These are phyloP conservation scores for Ustilago lituana DNA, from an alignment of 1,284 basidiomycete genomes.

Conservation along the genomic window DNA sequence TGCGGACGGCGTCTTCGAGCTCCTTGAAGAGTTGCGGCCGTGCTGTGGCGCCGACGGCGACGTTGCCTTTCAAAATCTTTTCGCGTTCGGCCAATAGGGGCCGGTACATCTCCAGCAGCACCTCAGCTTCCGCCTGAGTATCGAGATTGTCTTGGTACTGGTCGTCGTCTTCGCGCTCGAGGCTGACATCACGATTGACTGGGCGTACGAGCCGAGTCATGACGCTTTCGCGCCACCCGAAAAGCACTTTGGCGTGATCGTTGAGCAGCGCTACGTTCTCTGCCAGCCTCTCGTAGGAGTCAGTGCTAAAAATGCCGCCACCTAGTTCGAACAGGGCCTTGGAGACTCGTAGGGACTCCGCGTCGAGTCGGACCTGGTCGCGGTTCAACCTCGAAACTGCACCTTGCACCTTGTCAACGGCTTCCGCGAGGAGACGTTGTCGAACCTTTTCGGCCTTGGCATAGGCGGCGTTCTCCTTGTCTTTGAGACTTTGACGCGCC, in stretches of 20 bases:
- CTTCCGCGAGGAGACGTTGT: conserved; percentile 50
- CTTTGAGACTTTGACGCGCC: conserved; percentile 35
- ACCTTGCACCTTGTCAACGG: conserved; percentile 44
- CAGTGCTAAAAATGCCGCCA: conserved; percentile 27
- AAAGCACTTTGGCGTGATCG: conserved; percentile 45
- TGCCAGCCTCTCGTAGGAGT: conserved; percentile 8
- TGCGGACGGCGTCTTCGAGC: conserved; percentile 43
- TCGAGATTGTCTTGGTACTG: conserved; percentile 64
- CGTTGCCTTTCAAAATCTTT: conserved; percentile 52
- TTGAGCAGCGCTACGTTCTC: conserved; percentile 34
- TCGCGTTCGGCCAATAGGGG: conserved; percentile 60
- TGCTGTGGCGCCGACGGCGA: conserved; percentile 53
- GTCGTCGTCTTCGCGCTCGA: conserved; percentile 61
- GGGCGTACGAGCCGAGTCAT: conserved; percentile 42
- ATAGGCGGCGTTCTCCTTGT: conserved; percentile 55
- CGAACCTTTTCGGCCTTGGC: conserved; percentile 55
- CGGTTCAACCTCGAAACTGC: conserved; percentile 22
- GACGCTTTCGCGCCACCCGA: conserved; percentile 55
- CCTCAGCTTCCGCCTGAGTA: conserved; percentile 62
- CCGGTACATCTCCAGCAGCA: conserved; percentile 63
- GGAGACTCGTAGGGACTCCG: conserved; percentile 7
- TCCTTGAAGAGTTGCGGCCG: conserved; percentile 53
- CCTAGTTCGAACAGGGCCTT: conserved; percentile 23
- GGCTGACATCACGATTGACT: conserved; percentile 61
- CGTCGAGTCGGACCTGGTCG: conserved; percentile 1